phyloP scores from a whole-genome alignment of 2,329 filamentous ascomycete species.

The Microdochium bolleyi region DNA sequence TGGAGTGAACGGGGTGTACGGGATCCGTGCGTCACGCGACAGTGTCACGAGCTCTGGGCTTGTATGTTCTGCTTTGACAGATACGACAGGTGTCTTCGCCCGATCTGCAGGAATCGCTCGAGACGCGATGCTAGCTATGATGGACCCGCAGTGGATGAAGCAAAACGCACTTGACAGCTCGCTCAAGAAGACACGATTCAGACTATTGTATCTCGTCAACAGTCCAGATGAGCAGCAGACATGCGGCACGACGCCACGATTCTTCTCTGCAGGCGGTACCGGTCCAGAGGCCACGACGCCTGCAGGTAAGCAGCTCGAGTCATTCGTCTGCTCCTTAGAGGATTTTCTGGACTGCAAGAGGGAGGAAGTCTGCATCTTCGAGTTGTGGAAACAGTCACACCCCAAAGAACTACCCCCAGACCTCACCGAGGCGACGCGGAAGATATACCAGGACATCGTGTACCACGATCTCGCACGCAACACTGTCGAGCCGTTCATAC shows the following conservation, averaged over 20 bases:
- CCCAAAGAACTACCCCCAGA: constrained; percentile 2
- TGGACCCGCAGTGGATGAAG: background rate
- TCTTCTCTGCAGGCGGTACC: constrained; percentile 3
- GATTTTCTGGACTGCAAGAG: constrained; percentile 4
- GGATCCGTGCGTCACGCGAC: background rate
- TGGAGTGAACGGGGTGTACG: background rate
- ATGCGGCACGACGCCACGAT: constrained; percentile 3
- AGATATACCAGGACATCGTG: constrained; percentile 9
- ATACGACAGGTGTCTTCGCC: constrained; percentile 9
- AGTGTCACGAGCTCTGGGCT: constrained; percentile 4
- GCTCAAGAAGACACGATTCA: background rate
- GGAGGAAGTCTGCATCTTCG: constrained; percentile 5
- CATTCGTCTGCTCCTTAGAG: constrained; percentile 6
- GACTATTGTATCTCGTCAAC: constrained; percentile 9
- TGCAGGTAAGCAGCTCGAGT: constrained; percentile 4
- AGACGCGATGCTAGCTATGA: constrained; percentile 4
- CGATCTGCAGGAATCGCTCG: constrained; percentile 5
- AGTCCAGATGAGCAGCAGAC: background rate
- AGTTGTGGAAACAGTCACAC: constrained; percentile 7
- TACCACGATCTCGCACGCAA: constrained; percentile 4
- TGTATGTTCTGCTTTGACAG: constrained; percentile 2
- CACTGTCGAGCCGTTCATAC: constrained; percentile 4
- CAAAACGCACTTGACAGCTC: background rate
- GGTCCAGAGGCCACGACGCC: background rate
- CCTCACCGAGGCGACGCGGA: constrained; percentile 5